Evolutionary conservation across 441 rosid species (phyloP), one percentile per base, ranked within the genome.

Genomic region (Eugenia klotzschiana): DNA sequence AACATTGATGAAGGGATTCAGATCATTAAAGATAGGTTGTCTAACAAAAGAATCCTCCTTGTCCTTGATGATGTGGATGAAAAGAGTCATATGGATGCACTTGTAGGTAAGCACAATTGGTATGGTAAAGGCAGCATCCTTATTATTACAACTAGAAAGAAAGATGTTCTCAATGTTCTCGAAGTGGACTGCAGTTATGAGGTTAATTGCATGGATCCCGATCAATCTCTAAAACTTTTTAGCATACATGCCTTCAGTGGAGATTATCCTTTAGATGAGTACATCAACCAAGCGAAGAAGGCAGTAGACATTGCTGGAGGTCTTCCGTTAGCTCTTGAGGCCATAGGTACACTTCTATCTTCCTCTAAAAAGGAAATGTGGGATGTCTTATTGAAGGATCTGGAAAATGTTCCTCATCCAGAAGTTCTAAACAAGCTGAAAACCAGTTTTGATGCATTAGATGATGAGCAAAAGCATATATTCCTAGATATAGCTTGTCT

Each of bases 81-180:
- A n/a, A 25, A 56, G 16, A 3, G 5, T 5, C 16, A 56, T 56
- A 25, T 56, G 8, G 1, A 25, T 56, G 60, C 60, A 56, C 29
- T 56, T n/a, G 16, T 5, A 0, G 60, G 60, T 11, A 1, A 56
- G 16, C 4, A 4, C 12, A 2, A n/a, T 25, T 56, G 16, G 60
- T 25, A n/a, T 25, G 60, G 16, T 0, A 0, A 56, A 11, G 60
- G 60, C 8, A 56, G 60, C 8, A 56, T n/a, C n/a, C 1, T n/a
- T 25, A 56, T 56, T 25, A 0, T 56, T 25, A 56, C 60, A 2
- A 25, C 16, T 0, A 25, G 60, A 56, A 56, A 3, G 8, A 56
- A 56, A 56, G 29, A 25, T 11, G 16, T 56, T 56, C 0, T 56
- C 8, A 0, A 0, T 6, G 69, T 6, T 0, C 3, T 0, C 0